A percentile compares a stretch with the other conserved stretches of the same genome.
These are phyloP conservation scores for Naganishia albida DNA, from an alignment of 1,284 basidiomycete species.

Conservation along the genomic window DNA sequence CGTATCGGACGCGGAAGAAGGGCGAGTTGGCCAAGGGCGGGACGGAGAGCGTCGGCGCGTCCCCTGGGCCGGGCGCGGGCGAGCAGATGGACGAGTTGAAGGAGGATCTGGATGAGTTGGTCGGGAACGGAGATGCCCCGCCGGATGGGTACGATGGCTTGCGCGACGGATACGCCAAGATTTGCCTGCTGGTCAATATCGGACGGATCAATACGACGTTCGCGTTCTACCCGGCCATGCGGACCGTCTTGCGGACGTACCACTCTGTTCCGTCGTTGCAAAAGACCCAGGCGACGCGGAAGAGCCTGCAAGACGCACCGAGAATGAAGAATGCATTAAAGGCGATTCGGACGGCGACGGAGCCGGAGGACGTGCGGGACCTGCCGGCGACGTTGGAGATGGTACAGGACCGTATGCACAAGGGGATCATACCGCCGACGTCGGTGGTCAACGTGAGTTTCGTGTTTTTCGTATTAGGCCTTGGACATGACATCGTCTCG, in stretches of 20 bases:
- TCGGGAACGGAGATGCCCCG: slow-evolving; percentile 2
- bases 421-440: slow-evolving; percentile 38
- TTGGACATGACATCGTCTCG: slow-evolving; percentile 20
- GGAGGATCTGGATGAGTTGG: slow-evolving; percentile 21
- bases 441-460: slow-evolving; percentile 46
- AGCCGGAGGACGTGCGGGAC: slow-evolving; percentile 64
- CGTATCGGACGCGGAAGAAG: slow-evolving; percentile 24
- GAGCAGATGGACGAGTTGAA: slow-evolving; percentile 23
- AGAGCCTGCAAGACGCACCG: slow-evolving; percentile 77
- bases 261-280: slow-evolving; percentile 80
- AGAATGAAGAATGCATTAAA: slow-evolving; percentile 75
- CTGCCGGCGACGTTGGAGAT: slow-evolving; percentile 71
- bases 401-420: slow-evolving; percentile 56
- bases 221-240: slow-evolving; percentile 68
- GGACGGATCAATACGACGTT: slow-evolving; percentile 93
- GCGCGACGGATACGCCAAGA: slow-evolving; percentile 51
- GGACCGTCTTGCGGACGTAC: slow-evolving; percentile 75
- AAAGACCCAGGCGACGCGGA: slow-evolving; percentile 61
- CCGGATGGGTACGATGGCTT: slow-evolving; percentile 34
- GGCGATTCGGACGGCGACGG: slow-evolving; percentile 71
- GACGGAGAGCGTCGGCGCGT: slow-evolving; percentile 28
- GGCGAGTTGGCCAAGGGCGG: slow-evolving; percentile 12
- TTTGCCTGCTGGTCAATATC: slow-evolving; percentile 82
- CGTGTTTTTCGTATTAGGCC: slow-evolving; percentile 22
- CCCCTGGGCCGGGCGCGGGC: slow-evolving; percentile 12